These are phyloP conservation scores for Lasiodiplodia sp. DNA, from an alignment of 2,329 filamentous ascomycete species.

Conservation along the genomic window DNA sequence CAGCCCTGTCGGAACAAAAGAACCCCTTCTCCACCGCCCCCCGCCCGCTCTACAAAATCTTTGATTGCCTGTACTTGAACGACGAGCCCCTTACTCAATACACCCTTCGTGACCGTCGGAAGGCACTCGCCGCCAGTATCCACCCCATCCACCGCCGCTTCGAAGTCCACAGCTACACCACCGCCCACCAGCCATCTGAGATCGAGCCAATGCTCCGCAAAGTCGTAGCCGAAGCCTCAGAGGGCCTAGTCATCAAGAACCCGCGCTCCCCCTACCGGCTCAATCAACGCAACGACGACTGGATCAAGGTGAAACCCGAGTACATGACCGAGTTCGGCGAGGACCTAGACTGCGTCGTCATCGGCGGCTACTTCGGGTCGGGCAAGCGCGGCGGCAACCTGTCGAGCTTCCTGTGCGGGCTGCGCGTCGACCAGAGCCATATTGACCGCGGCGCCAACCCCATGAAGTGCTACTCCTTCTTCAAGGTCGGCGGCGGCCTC, in stretches of 20 bases:
- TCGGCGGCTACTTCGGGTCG: conserved; percentile 92
- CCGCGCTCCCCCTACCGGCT: conserved; percentile 85
- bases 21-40: conserved; percentile 72
- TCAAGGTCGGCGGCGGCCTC: conserved; percentile 96
- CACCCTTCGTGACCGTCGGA: conserved; percentile 79
- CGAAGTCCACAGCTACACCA: conserved; percentile 78
- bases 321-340: conserved; percentile 98
- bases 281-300: conserved; percentile 91
- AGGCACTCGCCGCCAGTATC: conserved; percentile 76
- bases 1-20: conserved; percentile 79
- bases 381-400: conserved; percentile 82
- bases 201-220: conserved; percentile 82
- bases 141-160: conserved; percentile 75
- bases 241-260: conserved; percentile 93
- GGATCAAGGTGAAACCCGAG: conserved; percentile 98
- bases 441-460: conserved; percentile 63
- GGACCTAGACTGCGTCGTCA: conserved; percentile 84
- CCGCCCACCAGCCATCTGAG: conserved; percentile 70
- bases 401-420: conserved; percentile 88
- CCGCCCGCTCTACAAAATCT: conserved; percentile 82
- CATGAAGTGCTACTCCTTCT: conserved; percentile 90
- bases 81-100: conserved; percentile 80
- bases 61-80: conserved; percentile 92
- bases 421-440: conserved; percentile 76
- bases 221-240: conserved; percentile 85